Percentiles rank a stretch among this genome's conserved stretches.
phyloP scores from a whole-genome alignment of 345 rosid species.

The Gossypium mustelinum region DNA sequence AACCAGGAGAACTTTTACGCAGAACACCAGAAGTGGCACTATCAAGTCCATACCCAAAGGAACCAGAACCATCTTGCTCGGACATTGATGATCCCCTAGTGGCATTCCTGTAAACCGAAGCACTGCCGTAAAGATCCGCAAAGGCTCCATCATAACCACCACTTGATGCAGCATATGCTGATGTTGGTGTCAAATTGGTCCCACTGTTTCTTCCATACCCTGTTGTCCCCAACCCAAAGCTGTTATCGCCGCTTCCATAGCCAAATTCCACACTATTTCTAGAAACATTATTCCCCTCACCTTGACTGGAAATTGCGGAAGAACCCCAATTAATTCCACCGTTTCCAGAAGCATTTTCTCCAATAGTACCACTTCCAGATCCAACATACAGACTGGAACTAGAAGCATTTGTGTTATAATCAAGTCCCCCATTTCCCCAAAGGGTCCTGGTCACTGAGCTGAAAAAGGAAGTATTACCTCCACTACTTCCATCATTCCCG shows the following conservation, averaged over 20 bases:
- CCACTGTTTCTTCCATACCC: background rate
- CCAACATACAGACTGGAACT: background rate
- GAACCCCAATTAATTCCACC: background rate
- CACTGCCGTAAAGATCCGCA: background rate
- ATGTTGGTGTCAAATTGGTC: background rate
- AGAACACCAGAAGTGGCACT: background rate
- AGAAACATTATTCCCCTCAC: background rate
- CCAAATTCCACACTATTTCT: background rate
- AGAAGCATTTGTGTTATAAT: background rate
- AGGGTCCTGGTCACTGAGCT: conserved; percentile 3
- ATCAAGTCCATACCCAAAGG: background rate
- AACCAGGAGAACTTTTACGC: background rate
- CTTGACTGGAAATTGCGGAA: background rate
- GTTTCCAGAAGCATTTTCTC: background rate
- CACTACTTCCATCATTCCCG: background rate
- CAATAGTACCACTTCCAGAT: background rate
- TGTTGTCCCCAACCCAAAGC: background rate
- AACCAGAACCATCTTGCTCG: background rate
- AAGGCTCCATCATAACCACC: background rate
- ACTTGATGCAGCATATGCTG: background rate
- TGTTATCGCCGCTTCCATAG: background rate
- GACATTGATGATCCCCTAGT: background rate
- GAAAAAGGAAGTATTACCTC: conserved; percentile 7
- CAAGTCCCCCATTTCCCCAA: background rate
- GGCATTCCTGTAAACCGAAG: background rate